phyloP scores from a whole-genome alignment of 352 stramenopile genomes.

The Blastocystis sp. region DNA sequence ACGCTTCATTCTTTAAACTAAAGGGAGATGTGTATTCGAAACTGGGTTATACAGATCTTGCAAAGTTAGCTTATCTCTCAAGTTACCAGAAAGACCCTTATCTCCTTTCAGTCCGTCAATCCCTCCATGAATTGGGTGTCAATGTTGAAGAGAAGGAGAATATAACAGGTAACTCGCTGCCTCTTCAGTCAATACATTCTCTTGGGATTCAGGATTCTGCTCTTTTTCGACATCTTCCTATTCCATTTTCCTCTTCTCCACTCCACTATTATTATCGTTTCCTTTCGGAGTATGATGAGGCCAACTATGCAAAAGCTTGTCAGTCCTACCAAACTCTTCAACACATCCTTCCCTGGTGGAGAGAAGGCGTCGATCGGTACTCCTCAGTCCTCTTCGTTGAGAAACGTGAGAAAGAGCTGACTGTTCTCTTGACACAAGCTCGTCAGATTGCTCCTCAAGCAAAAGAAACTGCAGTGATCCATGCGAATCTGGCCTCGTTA shows the following conservation, averaged over 20 bases:
- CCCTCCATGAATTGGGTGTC: not conserved
- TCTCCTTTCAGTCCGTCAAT: not conserved
- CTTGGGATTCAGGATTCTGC: not conserved
- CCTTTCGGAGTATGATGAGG: not conserved
- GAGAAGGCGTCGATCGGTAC: slow-evolving; percentile 8
- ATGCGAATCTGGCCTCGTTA: not conserved
- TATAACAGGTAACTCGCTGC: not conserved
- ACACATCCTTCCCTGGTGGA: slow-evolving; percentile 31
- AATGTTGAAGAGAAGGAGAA: slow-evolving; percentile 9
- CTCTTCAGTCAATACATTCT: not conserved
- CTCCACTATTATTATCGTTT: slow-evolving; percentile 57
- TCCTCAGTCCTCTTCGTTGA: slow-evolving; percentile 20
- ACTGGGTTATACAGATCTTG: slow-evolving; percentile 21
- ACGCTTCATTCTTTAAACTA: not conserved
- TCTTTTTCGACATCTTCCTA: not conserved
- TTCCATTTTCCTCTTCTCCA: not conserved
- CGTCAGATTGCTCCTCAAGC: not conserved
- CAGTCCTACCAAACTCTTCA: not conserved
- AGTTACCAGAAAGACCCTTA: slow-evolving; percentile 11
- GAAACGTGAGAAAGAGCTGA: not conserved
- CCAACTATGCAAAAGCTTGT: not conserved
- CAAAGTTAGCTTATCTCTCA: slow-evolving; percentile 13
- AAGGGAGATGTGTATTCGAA: slow-evolving; percentile 28
- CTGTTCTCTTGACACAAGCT: not conserved
- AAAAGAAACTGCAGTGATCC: not conserved